phyloP scores from a whole-genome alignment of 1,139 yeast species.

The Magnusiomyces tetraspermus region DNA sequence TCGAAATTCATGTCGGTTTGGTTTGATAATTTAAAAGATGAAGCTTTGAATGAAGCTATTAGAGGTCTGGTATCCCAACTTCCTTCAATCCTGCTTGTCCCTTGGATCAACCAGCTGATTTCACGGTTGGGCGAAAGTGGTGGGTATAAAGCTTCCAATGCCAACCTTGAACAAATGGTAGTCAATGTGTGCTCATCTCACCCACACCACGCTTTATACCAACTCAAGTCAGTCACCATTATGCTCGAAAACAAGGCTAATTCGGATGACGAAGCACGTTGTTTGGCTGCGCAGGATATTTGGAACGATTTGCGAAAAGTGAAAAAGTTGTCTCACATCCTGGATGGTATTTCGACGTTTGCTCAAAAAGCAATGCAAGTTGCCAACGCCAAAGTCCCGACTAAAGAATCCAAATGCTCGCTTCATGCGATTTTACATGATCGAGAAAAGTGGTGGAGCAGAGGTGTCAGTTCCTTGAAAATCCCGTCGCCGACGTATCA shows the following conservation, averaged over 20 bases:
- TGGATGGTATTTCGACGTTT: conserved; percentile 40
- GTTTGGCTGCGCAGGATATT: conserved; percentile 19
- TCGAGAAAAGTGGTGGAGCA: conserved; percentile 43
- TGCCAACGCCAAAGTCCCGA: conserved; percentile 30
- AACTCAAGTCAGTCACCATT: conserved; percentile 20
- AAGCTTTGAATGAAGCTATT: conserved; percentile 29
- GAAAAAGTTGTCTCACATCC: conserved; percentile 17
- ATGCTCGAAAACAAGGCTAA: conserved; percentile 7
- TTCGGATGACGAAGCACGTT: conserved; percentile 11
- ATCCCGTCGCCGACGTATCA: conserved; percentile 65
- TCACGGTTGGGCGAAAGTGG: conserved; percentile 46
- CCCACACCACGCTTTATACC: conserved; percentile 72
- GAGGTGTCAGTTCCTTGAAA: conserved; percentile 35
- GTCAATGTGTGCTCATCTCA: conserved; percentile 46
- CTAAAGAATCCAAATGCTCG: background rate
- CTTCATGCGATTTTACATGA: background rate
- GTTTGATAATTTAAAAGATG: conserved; percentile 52
- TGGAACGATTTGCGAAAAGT: conserved; percentile 12
- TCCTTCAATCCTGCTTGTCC: conserved; percentile 53
- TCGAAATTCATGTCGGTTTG: conserved; percentile 82
- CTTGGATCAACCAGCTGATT: conserved; percentile 78
- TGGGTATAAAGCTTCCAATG: conserved; percentile 41
- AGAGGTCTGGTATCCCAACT: conserved; percentile 34
- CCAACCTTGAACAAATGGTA: conserved; percentile 42
- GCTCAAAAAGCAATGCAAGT: conserved; percentile 44